A percentile compares a stretch with the other conserved stretches of the same genome.
Evolutionary conservation across 441 rosid genomes (phyloP).

Genomic region (Pelargonium australe): DNA sequence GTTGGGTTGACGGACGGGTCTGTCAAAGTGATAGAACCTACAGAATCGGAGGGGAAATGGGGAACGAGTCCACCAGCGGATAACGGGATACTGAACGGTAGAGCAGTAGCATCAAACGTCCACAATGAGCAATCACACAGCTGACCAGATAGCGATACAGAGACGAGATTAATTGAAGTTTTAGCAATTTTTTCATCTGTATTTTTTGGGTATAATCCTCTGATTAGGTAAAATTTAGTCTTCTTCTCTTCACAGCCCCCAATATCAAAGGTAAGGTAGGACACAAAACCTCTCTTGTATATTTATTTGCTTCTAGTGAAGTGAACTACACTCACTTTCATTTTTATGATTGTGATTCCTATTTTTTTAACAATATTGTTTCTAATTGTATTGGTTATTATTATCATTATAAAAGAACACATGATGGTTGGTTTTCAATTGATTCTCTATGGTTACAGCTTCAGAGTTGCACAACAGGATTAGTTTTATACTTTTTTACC

Average conservation of each 20-base stretch:
- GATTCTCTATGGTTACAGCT: neutral
- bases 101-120: constrained; percentile 55
- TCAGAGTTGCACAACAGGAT: no score
- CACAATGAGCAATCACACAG: constrained; percentile 66
- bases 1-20: constrained; percentile 69
- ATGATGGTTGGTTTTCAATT: neutral
- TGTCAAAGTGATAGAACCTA: constrained; percentile 73
- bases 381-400: neutral
- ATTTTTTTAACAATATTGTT: neutral
- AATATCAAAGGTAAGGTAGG: constrained; percentile 5
- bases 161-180: constrained; percentile 36
- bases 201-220: constrained; percentile 20
- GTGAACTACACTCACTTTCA: neutral
- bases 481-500: no score
- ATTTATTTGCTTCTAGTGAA: neutral
- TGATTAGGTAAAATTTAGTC: constrained; percentile 25
- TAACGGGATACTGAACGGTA: constrained; percentile 46
- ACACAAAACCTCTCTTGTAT: constrained; percentile 1
- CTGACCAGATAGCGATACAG: constrained; percentile 54
- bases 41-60: constrained; percentile 73
- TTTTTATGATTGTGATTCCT: neutral
- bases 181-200: constrained; percentile 14
- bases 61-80: constrained; percentile 55
- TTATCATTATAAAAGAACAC: neutral
- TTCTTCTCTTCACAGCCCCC: neutral